These are phyloP conservation scores for Corymbia calophylla DNA, from an alignment of 441 rosid species.

Conservation along the genomic window DNA sequence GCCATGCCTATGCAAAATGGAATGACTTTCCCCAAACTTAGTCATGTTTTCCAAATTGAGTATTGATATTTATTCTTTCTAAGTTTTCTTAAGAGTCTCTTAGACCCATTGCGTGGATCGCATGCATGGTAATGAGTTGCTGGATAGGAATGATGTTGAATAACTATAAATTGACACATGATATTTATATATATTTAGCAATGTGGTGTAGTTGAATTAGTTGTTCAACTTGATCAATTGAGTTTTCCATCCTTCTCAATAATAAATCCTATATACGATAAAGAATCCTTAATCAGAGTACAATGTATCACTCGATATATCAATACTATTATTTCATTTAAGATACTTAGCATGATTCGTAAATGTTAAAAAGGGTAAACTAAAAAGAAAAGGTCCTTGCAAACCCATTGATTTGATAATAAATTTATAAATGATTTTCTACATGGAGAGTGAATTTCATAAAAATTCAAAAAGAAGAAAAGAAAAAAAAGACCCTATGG, in stretches of 20 bases:
- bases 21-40: not conserved
- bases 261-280: not conserved
- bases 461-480: not conserved
- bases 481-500: not conserved
- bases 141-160: not conserved
- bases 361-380: not conserved
- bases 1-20: not conserved
- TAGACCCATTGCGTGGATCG: not conserved
- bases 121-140: not conserved
- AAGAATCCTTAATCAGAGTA: not conserved
- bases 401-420: not conserved
- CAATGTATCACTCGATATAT: not conserved
- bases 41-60: not conserved
- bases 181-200: not conserved
- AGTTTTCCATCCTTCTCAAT: not conserved
- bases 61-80: not conserved
- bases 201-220: not conserved
- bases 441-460: not conserved
- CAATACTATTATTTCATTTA: too few relatives aligned
- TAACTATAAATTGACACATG: not conserved
- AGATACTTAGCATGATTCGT: not conserved
- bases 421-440: not conserved
- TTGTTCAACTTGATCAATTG: not conserved
- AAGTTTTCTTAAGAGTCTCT: not conserved
- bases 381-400: not conserved